phyloP scores from a whole-genome alignment of 768 basidiomycete genomes.

The Boletus rubropictus region DNA sequence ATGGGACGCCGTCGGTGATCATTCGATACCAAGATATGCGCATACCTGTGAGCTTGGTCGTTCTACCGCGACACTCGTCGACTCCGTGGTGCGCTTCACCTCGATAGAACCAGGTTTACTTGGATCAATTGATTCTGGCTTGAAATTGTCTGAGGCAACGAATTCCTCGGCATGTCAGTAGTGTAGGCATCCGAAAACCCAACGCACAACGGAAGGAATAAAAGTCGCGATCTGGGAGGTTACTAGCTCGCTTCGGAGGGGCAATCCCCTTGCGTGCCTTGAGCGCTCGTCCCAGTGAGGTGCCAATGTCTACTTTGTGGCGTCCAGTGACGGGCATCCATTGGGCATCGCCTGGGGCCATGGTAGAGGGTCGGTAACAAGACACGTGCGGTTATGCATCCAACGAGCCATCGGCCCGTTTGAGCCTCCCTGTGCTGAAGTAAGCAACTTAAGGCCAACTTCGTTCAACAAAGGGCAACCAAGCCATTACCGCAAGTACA shows the following conservation, averaged over 20 bases:
- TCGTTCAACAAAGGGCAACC: background rate
- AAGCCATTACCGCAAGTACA: slow-evolving; percentile 9
- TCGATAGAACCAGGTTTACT: slow-evolving; percentile 62
- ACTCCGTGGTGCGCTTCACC: slow-evolving; percentile 49
- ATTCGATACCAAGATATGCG: background rate
- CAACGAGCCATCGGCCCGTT: slow-evolving; percentile 8
- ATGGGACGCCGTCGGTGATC: slow-evolving; percentile 1
- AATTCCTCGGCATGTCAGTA: slow-evolving; percentile 1
- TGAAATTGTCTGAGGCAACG: slow-evolving; percentile 58
- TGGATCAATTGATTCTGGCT: slow-evolving; percentile 63
- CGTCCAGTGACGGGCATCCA: slow-evolving; percentile 60
- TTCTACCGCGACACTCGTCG: slow-evolving; percentile 52
- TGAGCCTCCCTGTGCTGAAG: slow-evolving; percentile 21
- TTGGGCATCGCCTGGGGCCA: slow-evolving; percentile 39
- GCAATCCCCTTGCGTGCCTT: slow-evolving; percentile 59
- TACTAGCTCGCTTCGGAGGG: slow-evolving; percentile 34
- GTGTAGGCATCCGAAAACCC: background rate
- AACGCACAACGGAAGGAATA: slow-evolving; percentile 72
- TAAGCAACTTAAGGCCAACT: slow-evolving; percentile 15
- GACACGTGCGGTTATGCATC: slow-evolving; percentile 11
- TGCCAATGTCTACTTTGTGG: slow-evolving; percentile 54
- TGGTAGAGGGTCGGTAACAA: slow-evolving; percentile 32
- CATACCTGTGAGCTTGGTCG: slow-evolving; percentile 60
- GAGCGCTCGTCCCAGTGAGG: slow-evolving; percentile 58
- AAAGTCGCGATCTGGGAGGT: slow-evolving; percentile 61